Base-by-base conservation (phyloP, 169 alveolate genomes). In the Theileria annulata region DNA sequence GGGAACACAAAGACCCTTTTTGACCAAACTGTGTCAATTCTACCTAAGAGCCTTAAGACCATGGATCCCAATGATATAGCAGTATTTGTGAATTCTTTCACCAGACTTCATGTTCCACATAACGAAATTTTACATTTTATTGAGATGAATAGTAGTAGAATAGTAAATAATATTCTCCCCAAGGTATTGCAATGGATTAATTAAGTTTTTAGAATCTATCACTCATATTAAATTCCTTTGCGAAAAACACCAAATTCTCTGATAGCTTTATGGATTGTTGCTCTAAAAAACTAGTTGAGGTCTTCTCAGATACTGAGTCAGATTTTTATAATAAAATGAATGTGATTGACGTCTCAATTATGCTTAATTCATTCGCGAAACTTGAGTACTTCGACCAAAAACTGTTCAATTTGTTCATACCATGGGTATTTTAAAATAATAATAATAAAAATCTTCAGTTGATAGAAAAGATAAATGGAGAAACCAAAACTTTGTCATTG, bases 311-410 rank as follows among this genome's bases (percentile, higher is more conserved):
- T 10, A 67, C 23, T 25, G 75, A 19, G 33, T 12, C 19, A 3
- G 75, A 67, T 21, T n/a, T 30, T 31, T 13, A 21, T 33, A 19
- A 67, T 23, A 67, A 67, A 31, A 37, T 80, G 51, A 81, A 81
- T 21, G 0, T 74, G 21, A 74, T 81, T 23, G 88, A 81, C 48
- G 80, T 81, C 10, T 73, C 88, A 33, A 74, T 81, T 59, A 48
- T 68, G 4, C 70, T 81, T 30, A 81, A 81, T 68, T 54, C 88
- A 9, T 81, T 81, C 27, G 21, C 63, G 0, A 81, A 69, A 31
- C 75, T 81, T n/a, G 88, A 81, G 31, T 58, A 67, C 33, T 42
- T 48, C 37, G 31, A 35, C 42, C 42, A 10, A 35, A 66, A 67
- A 35, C 31, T 81, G 73, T 58, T 75, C 21, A 75, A 81, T 21